phyloP scores from a whole-genome alignment of 495 filamentous ascomycete species.

The Aspergillus nanangensis region DNA sequence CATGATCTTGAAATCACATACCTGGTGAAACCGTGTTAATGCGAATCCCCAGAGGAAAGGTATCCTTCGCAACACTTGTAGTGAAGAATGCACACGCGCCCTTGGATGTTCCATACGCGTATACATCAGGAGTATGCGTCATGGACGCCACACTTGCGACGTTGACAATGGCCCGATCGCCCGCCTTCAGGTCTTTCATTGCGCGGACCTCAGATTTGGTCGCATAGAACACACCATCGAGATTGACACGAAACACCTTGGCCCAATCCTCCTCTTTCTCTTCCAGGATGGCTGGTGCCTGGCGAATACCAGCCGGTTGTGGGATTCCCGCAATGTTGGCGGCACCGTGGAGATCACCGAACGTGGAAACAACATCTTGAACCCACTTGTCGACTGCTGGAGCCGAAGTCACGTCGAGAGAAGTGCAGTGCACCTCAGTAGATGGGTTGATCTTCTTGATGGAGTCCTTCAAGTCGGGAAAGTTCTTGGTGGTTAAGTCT shows the following conservation, averaged over 20 bases:
- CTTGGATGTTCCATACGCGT: constrained; percentile 9
- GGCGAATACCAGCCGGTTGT: background rate
- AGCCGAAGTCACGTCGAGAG: constrained; percentile 5
- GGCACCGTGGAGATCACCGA: constrained; percentile 3
- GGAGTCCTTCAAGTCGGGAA: background rate
- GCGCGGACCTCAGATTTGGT: constrained; percentile 3
- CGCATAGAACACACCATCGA: constrained; percentile 9
- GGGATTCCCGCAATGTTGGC: constrained; percentile 10
- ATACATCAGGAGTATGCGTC: constrained; percentile 3
- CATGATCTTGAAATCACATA: background rate
- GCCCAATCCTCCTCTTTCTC: constrained; percentile 6
- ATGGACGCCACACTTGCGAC: constrained; percentile 3
- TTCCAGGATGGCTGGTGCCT: background rate
- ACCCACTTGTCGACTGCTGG: constrained; percentile 1
- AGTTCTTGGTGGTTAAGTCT: background rate
- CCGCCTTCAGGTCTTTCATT: constrained; percentile 1
- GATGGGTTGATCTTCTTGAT: constrained; percentile 4
- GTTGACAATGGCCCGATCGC: constrained; percentile 7
- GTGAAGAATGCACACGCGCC: constrained; percentile 1
- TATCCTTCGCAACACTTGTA: constrained; percentile 4
- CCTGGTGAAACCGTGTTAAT: constrained; percentile 10
- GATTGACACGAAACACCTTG: constrained; percentile 3
- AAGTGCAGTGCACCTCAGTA: constrained; percentile 1
- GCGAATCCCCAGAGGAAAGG: background rate
- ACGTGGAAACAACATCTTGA: background rate